phyloP scores from a whole-genome alignment of 106 monocot species.

The Hemerocallis citrina region DNA sequence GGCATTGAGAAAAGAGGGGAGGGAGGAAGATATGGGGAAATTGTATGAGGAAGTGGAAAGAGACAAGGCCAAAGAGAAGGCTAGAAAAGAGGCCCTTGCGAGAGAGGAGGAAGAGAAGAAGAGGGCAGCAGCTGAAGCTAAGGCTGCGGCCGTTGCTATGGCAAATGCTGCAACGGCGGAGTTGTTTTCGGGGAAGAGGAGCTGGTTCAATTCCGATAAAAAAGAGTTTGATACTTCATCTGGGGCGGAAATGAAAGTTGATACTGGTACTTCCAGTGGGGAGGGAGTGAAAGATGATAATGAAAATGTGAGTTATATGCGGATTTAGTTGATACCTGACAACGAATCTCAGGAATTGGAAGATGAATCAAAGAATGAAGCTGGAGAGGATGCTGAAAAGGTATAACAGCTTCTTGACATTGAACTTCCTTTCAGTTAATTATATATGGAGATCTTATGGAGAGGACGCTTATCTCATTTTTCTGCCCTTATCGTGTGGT shows the following conservation, averaged over 20 bases:
- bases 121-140: constrained; percentile 67
- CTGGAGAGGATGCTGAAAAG: constrained; percentile 3
- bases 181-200: constrained; percentile 48
- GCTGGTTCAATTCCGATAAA: constrained; percentile 21
- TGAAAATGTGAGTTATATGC: not conserved
- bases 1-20: constrained; percentile 46
- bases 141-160: constrained; percentile 55
- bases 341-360: not conserved
- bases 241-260: no score
- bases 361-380: constrained; percentile 5
- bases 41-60: constrained; percentile 64
- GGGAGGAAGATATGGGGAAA: constrained; percentile 50
- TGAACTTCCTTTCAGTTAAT: not conserved
- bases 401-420: constrained; percentile 7
- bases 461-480: not conserved
- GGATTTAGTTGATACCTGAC: not conserved
- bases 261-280: not conserved
- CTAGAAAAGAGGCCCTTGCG: constrained; percentile 68
- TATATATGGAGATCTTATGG: not conserved
- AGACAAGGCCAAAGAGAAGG: constrained; percentile 86
- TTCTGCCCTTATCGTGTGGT: not conserved
- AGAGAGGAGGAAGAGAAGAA: constrained; percentile 81
- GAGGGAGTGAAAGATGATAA: no score
- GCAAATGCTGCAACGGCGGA: constrained; percentile 82
- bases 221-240: no score